Conservation (phyloP, 306 rosid genomes). For the cucumber (Cucumis sativus) region DNA sequence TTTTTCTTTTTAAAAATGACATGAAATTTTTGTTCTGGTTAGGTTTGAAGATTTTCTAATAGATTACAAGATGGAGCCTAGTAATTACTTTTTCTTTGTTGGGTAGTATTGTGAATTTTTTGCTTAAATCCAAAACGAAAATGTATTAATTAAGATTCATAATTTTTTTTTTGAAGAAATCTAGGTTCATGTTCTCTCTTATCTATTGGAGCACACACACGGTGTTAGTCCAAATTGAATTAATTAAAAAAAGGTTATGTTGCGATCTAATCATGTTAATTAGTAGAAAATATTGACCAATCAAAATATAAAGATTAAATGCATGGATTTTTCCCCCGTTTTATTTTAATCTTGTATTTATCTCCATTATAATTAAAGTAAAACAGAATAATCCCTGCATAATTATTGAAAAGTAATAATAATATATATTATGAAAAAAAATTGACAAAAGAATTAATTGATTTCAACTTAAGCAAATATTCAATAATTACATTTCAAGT, state of each 20-base stretch:
- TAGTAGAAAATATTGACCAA: background rate
- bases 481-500: no score
- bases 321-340: background rate
- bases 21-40: background rate
- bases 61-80: background rate
- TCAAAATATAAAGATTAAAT: background rate
- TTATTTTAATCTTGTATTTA: background rate
- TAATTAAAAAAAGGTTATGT: background rate
- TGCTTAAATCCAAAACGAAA: background rate
- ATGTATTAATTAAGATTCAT: background rate
- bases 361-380: background rate
- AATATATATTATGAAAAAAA: no score
- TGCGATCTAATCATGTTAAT: background rate
- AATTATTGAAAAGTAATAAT: background rate
- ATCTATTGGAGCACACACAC: background rate
- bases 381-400: background rate
- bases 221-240: background rate
- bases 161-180: background rate
- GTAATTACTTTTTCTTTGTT: background rate
- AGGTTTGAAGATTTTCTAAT: background rate
- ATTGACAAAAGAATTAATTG: background rate
- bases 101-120: background rate
- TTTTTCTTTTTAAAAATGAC: background rate
- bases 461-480: background rate
- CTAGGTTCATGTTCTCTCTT: background rate